Conservation (phyloP, 441 rosid species). For the Croton laevigatus region DNA sequence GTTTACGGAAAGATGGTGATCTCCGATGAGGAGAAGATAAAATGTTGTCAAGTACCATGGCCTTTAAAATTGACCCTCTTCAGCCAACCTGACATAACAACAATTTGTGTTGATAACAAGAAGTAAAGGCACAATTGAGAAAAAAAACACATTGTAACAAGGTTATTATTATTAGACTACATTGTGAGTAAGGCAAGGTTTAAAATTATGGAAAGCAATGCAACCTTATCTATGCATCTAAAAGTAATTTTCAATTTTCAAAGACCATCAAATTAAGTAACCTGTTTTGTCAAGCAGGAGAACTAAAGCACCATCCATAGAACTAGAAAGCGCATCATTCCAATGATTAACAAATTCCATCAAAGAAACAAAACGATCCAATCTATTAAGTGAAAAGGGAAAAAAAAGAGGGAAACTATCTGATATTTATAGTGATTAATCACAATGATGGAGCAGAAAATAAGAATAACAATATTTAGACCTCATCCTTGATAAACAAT, state of each 20-base stretch:
- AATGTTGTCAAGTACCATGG: conserved; percentile 69
- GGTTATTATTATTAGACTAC: not conserved
- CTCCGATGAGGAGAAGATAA: conserved; percentile 75
- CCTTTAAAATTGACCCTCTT: conserved; percentile 18
- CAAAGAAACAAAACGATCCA: not conserved
- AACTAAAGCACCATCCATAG: not conserved
- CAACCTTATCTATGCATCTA: not conserved
- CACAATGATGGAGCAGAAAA: not conserved
- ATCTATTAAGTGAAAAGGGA: not conserved
- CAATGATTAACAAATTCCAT: not conserved
- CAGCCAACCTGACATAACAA: conserved; percentile 29
- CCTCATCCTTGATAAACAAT: not conserved
- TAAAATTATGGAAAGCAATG: not conserved
- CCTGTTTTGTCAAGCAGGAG: not conserved
- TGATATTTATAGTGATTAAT: not conserved
- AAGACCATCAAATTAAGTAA: not conserved
- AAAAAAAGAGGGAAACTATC: not conserved
- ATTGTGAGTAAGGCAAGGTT: not conserved
- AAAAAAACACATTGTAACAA: not conserved
- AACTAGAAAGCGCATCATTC: not conserved
- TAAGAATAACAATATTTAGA: not conserved
- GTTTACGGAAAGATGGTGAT: conserved; percentile 62
- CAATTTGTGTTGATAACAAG: not conserved
- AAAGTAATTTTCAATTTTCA: not conserved
- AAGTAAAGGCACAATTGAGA: not conserved